Base-by-base conservation (phyloP, 805 yeast genomes). In the Ogataea trehaloabstinens region DNA sequence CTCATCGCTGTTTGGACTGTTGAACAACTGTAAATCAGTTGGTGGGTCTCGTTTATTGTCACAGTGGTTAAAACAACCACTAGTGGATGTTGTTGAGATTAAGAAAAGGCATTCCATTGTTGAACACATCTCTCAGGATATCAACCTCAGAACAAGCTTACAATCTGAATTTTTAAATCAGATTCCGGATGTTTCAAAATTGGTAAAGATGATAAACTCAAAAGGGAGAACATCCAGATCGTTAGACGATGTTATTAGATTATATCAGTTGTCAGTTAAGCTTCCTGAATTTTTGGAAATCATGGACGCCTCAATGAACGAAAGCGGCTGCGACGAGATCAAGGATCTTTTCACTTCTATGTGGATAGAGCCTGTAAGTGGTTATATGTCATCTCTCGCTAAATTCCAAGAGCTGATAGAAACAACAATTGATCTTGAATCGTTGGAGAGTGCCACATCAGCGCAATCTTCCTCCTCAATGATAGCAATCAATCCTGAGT, bases 51-150 rank as follows among this genome's bases (percentile, higher is more conserved):
- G 98, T 47, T 64, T 90, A 35, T 71, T 93, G 19, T 81, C 93
- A 12, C 96, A 88, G 55, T 93, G 99, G 99, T 71, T 93, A 44
- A 93, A 91, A 56, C 99, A 93, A 62, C 99, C 99, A 1, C 70
- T 93, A 34, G 81, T 95, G 37, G 78, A 79, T 48, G 55, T 73
- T 8, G 55, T 51, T 0, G 78, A 71, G 35, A 89, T 93, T 28
- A 60, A 65, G 28, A 70, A 78, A 31, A 73, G 99, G 35, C 96
- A 86, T 48, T 60, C 67, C 6, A 65, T 93, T 35, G 95, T 91
- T n/a, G 83, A 78, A 19, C 72, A 75, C 42, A 64, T 93, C 47
- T 69, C 85, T n/a, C 75, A 82, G 22, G 85, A 89, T 50, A 63
- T 87, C 5, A 77, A 76, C 46, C 55, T 84, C 38, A 72, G 96